Conservation (phyloP, 2,329 filamentous ascomycete genomes). For the Scytalidium lignicola region DNA sequence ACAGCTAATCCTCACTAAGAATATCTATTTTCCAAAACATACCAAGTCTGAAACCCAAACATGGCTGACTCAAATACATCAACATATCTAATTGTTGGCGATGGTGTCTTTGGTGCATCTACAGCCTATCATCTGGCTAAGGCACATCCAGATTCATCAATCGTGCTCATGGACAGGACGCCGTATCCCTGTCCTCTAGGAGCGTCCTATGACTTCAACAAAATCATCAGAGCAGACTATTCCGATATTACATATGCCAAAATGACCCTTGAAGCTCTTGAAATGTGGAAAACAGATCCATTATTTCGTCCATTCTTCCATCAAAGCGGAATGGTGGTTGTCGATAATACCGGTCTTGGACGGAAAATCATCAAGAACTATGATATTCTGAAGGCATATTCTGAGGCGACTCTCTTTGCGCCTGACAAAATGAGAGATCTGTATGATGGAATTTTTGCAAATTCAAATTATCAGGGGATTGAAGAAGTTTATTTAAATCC, state of each 20-base stretch:
- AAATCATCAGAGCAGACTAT: constrained; percentile 55
- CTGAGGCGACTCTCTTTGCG: constrained; percentile 36
- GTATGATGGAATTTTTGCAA: constrained; percentile 36
- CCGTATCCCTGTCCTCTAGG: constrained; percentile 34
- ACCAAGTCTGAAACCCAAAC: background rate
- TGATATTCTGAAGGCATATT: constrained; percentile 27
- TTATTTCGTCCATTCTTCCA: constrained; percentile 43
- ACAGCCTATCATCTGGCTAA: constrained; percentile 45
- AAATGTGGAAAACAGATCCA: constrained; percentile 43
- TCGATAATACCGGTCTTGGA: constrained; percentile 41
- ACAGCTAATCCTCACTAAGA: too few species aligned
- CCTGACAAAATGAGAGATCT: constrained; percentile 33
- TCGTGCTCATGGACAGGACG: constrained; percentile 40
- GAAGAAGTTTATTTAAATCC: constrained; percentile 43
- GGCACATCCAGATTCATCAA: constrained; percentile 30
- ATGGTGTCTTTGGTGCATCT: constrained; percentile 46
- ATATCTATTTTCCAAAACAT: too few species aligned
- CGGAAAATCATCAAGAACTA: constrained; percentile 41
- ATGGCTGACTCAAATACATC: background rate
- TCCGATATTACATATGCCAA: constrained; percentile 47
- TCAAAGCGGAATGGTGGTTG: constrained; percentile 43
- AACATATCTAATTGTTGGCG: constrained; percentile 41
- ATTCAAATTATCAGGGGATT: constrained; percentile 32
- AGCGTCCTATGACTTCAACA: constrained; percentile 56
- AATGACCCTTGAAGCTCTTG: constrained; percentile 42